These are phyloP conservation scores for Exophiala viscosa DNA, from an alignment of 2,329 filamentous ascomycete genomes.

Conservation along the genomic window DNA sequence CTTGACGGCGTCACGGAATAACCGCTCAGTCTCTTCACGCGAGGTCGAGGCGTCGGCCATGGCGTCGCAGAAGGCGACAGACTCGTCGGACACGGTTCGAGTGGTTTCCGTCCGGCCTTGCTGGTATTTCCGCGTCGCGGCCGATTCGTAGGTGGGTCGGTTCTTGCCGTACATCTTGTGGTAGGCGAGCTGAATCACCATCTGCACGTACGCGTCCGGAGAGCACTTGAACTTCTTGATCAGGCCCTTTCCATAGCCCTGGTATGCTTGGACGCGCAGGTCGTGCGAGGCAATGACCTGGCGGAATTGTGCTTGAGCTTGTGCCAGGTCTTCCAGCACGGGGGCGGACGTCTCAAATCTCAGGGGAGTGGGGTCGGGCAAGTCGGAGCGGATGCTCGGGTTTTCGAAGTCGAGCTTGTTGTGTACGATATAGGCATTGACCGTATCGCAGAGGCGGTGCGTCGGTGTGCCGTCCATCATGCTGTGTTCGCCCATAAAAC, in stretches of 20 bases:
- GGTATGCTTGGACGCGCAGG: constrained; percentile 89
- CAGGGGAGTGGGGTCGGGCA: constrained; percentile 75
- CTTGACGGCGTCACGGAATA: constrained; percentile 77
- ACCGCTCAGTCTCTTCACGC: constrained; percentile 62
- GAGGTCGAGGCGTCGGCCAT: constrained; percentile 68
- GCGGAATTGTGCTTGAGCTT: constrained; percentile 73
- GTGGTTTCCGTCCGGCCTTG: constrained; percentile 95
- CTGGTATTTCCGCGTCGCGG: constrained; percentile 91
- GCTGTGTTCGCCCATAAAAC: constrained; percentile 97
- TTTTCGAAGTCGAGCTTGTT: constrained; percentile 90
- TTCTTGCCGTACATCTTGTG: constrained; percentile 99
- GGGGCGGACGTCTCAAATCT: constrained; percentile 74
- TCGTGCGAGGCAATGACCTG: constrained; percentile 82
- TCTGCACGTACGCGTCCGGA: constrained; percentile 95
- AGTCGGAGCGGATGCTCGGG: constrained; percentile 70
- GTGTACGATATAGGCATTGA: constrained; percentile 86
- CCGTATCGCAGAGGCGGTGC: constrained; percentile 90
- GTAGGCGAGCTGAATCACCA: constrained; percentile 98
- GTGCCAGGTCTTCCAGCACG: constrained; percentile 72
- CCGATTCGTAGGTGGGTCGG: constrained; percentile 95
- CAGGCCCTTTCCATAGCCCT: constrained; percentile 94
- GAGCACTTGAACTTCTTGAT: constrained; percentile 99
- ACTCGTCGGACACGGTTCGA: constrained; percentile 85
- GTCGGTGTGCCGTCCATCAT: constrained; percentile 99
- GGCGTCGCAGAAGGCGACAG: constrained; percentile 81